Conservation (phyloP, 805 yeast species). For the Cyberlindnera amylophila region DNA sequence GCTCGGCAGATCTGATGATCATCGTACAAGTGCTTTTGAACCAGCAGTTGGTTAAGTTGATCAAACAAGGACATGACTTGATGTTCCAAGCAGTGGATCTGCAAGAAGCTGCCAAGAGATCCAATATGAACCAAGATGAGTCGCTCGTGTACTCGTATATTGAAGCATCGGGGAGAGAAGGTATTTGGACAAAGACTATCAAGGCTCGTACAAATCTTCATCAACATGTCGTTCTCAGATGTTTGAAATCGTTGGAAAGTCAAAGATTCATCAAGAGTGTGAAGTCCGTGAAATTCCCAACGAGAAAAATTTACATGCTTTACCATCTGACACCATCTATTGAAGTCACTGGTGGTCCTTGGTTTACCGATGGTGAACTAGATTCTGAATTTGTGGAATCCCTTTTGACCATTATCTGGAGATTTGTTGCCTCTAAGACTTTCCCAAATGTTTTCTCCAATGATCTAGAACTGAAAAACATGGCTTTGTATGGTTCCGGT, state of each 20-base stretch:
- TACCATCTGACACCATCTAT: conserved; percentile 90
- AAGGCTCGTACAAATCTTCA: conserved; percentile 85
- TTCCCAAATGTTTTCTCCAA: conserved; percentile 65
- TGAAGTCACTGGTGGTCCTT: conserved; percentile 98
- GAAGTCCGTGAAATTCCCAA: conserved; percentile 88
- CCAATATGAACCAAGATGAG: conserved; percentile 82
- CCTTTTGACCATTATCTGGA: conserved; percentile 80
- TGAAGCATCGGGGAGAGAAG: conserved; percentile 91
- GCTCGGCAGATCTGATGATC: conserved; percentile 39
- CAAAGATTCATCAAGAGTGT: conserved; percentile 85
- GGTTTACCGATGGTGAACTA: conserved; percentile 95
- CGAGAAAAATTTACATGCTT: conserved; percentile 93
- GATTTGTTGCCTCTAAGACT: conserved; percentile 71
- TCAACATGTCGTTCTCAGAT: conserved; percentile 83
- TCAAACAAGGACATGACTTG: conserved; percentile 62
- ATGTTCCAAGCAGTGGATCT: conserved; percentile 72
- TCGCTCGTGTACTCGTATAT: conserved; percentile 87
- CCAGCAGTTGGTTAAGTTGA: conserved; percentile 61
- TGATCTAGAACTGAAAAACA: conserved; percentile 23
- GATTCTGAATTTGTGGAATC: conserved; percentile 92
- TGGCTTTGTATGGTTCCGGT: conserved; percentile 48
- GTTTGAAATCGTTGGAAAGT: conserved; percentile 73
- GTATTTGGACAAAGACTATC: conserved; percentile 92
- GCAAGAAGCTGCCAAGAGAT: conserved; percentile 72
- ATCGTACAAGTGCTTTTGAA: conserved; percentile 50